phyloP scores from a whole-genome alignment of 2,329 filamentous ascomycete genomes.

The Pseudocercospora pini-densiflorae region DNA sequence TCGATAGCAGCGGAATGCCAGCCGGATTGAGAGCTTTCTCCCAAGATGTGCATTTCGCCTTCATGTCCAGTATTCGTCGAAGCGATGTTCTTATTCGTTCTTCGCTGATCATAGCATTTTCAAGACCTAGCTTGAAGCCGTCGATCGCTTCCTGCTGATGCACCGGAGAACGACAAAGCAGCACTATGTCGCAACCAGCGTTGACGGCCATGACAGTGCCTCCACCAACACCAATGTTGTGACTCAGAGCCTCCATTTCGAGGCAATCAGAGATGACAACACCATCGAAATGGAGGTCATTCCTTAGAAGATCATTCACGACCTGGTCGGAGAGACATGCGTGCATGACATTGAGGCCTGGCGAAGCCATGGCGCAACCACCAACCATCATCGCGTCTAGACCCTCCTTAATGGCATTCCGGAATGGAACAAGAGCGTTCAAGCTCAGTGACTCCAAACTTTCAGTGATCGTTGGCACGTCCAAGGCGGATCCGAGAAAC shows the following conservation, averaged over 20 bases:
- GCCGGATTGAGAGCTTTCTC: slow-evolving; percentile 86
- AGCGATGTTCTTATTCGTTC: slow-evolving; percentile 81
- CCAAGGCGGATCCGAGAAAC: slow-evolving; percentile 85
- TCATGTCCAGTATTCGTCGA: slow-evolving; percentile 76
- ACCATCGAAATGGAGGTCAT: slow-evolving; percentile 85
- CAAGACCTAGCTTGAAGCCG: slow-evolving; percentile 84
- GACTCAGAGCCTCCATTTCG: slow-evolving; percentile 94
- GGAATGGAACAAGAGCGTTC: slow-evolving; percentile 89
- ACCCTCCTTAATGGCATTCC: slow-evolving; percentile 84
- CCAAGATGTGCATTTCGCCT: slow-evolving; percentile 87
- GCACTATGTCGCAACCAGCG: slow-evolving; percentile 88
- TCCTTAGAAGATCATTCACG: slow-evolving; percentile 85
- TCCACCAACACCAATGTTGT: slow-evolving; percentile 95
- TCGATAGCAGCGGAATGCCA: slow-evolving; percentile 75
- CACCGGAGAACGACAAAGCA: slow-evolving; percentile 85
- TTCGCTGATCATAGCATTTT: slow-evolving; percentile 86
- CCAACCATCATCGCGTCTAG: slow-evolving; percentile 96
- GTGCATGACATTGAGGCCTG: slow-evolving; percentile 92
- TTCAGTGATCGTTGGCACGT: slow-evolving; percentile 95
- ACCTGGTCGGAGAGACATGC: slow-evolving; percentile 93
- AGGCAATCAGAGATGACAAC: slow-evolving; percentile 95
- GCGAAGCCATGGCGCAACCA: slow-evolving; percentile 88
- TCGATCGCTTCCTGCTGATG: slow-evolving; percentile 91
- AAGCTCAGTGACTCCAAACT: slow-evolving; percentile 89
- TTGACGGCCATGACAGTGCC: slow-evolving; percentile 98